Base-by-base conservation (phyloP, 2,329 filamentous ascomycete species). In the Aspergillus transmontanensis region DNA sequence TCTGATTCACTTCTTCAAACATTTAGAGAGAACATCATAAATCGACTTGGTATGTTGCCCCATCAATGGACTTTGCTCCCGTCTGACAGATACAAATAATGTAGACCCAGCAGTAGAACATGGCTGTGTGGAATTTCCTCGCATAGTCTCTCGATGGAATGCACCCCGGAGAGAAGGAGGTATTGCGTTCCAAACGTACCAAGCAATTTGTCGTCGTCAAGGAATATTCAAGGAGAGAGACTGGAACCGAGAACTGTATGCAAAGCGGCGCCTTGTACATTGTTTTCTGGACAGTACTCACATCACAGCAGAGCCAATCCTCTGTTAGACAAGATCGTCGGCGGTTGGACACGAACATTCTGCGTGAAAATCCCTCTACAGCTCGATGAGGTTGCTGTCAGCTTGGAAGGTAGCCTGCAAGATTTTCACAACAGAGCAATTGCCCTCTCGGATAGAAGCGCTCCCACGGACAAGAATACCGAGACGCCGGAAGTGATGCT, bases 171-270 rank as follows among this genome's bases (percentile, higher is more conserved):
- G 65, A 16, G 70, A 75, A 36, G 85, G 85, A 12, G 86, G 85
- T 1, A 72, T 85, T 14, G 67, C 71, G 39, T 88, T 78, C 75
- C 30, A 74, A 2, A 87, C 86, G 0, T 89, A 88, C 67, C 85
- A 83, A 71, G 87, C 87, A 11, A 80, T 84, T 2, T 83, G 83
- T 57, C 77, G 83, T 46, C 79, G 85, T 51, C 68, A 81, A 59
- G 86, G 84, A 6, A 4, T 45, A 78, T 79, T 3, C 16, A 21
- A 28, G 3, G 16, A 26, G 2, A 36, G 81, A 81, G 30, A 73
- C 73, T 74, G 69, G 68, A 77, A 72, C 61, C 34, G 58, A 16
- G 60, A 62, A 3, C n/a, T 67, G 65, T 64, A 59, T 43, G 65
- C 51, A 41, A 21, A 21, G 21, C 21, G 21, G 21, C 21, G 21